Conservation (phyloP, 139 green algal species). For the Chlamydomonas schloesseri region DNA sequence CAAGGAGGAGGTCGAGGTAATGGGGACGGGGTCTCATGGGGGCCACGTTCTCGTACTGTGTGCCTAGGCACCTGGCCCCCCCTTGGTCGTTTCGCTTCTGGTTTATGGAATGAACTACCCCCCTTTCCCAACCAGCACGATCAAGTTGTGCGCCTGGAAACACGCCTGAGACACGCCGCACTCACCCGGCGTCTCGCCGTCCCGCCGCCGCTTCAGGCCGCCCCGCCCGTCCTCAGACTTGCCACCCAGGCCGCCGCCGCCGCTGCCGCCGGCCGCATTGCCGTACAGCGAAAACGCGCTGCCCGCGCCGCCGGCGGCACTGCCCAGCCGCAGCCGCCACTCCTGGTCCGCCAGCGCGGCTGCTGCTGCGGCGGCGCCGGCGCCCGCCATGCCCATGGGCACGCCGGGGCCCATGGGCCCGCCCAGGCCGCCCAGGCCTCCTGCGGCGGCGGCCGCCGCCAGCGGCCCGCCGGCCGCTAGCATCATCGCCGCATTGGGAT, state of each 20-base stretch:
- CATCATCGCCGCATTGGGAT: background rate
- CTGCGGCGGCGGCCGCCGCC: no score
- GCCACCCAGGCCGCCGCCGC: no score
- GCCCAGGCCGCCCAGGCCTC: no score
- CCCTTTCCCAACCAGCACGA: no score
- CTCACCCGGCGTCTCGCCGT: background rate
- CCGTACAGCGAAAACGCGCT: slow-evolving; percentile 35
- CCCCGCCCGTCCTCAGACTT: slow-evolving; percentile 5
- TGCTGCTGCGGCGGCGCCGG: background rate
- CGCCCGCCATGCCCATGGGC: background rate
- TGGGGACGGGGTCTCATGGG: no score
- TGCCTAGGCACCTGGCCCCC: no score
- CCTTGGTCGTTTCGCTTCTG: no score
- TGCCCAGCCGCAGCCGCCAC: slow-evolving; percentile 25
- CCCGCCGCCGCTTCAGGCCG: slow-evolving; percentile 3
- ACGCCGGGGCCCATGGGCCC: background rate
- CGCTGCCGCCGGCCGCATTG: background rate
- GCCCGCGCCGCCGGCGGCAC: background rate
- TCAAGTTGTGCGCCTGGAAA: no score
- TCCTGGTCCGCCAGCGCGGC: slow-evolving; percentile 12
- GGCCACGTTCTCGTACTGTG: no score
- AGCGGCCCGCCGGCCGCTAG: background rate
- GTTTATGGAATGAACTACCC: no score
- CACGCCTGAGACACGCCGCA: no score
- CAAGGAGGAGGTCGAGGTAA: no score